Evolutionary conservation across 169 alveolate genomes (phyloP), one percentile per base, ranked within the genome.

Genomic region (Plasmodium reichenowi): DNA sequence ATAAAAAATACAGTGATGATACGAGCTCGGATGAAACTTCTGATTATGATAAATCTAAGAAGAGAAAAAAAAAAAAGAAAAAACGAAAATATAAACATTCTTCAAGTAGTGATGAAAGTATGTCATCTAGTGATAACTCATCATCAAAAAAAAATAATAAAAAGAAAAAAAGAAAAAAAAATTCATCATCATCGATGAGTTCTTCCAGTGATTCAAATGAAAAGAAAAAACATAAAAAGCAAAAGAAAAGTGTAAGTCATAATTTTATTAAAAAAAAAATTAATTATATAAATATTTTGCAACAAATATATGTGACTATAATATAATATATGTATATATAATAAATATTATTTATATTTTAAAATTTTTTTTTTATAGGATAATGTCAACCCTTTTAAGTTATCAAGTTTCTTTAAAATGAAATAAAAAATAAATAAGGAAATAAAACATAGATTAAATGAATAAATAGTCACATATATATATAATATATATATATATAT

Each of bases 331-430:
- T 73, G 43, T 72, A 54, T 54, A 58, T 3, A 60, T 32, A 56
- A 63, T 20, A 45, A 20, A 17, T 15, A 24, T 74, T 29, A 13
- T 70, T 2, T 72, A 47, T 66, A 32, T 32, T 32, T 5, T 4
- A 32, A 32, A 32, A 8, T 58, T 22, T 15, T 83, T 73, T 9
- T 56, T 85, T 74, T 72, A 52, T 24, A 85, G 92, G 87, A 58
- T 32, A 47, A 63, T 71, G 62, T 71, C 45, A 85, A 85, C 66
- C 92, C 92, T 22, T 71, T 45, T 71, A 85, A 85, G 24, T 52
- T 85, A 72, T 85, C 92, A 63, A 64, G 64, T 63, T 85, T 85
- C 48, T 85, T 85, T 71, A 85, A 72, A 85, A 85, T 85, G 92
- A 85, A 85, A 32, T 85, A 60, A 47, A 52, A 74, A 17, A 13